Conservation (phyloP, 2,329 filamentous ascomycete genomes). For the Colletotrichum sp. region DNA sequence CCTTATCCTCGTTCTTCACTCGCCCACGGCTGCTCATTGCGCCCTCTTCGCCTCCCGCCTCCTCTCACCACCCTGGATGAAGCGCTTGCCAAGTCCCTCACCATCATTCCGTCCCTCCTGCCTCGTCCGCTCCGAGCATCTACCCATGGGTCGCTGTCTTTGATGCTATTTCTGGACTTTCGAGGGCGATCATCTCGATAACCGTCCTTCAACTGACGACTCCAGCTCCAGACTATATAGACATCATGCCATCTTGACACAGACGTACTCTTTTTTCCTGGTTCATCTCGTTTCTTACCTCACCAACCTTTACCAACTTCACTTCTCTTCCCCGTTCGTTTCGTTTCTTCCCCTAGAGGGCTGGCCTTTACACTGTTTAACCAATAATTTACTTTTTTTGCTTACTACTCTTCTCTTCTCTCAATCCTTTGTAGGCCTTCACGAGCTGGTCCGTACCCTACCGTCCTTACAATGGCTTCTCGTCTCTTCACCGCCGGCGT, state of each 20-base stretch:
- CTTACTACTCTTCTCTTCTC: neutral
- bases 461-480: slow-evolving; percentile 18
- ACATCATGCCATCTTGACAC: slow-evolving; percentile 16
- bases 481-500: slow-evolving; percentile 12
- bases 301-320: neutral
- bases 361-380: slow-evolving; percentile 11
- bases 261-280: neutral
- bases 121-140: neutral
- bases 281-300: slow-evolving; percentile 13
- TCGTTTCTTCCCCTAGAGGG: slow-evolving; percentile 20
- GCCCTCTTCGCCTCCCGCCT: neutral
- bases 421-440: slow-evolving; percentile 5
- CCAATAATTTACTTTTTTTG: slow-evolving; percentile 11
- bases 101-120: neutral
- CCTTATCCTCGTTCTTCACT: neutral
- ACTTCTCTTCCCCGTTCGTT: slow-evolving; percentile 13
- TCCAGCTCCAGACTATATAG: slow-evolving; percentile 7
- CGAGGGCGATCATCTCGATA: slow-evolving; percentile 4
- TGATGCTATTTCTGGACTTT: slow-evolving; percentile 19
- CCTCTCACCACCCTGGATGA: slow-evolving; percentile 11
- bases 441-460: slow-evolving; percentile 18
- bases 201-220: neutral
- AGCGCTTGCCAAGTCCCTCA: slow-evolving; percentile 16
- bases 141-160: neutral
- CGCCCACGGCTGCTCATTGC: neutral